Conservation (phyloP, 371 early-diverging fungal genomes). For the Nematocida major region DNA sequence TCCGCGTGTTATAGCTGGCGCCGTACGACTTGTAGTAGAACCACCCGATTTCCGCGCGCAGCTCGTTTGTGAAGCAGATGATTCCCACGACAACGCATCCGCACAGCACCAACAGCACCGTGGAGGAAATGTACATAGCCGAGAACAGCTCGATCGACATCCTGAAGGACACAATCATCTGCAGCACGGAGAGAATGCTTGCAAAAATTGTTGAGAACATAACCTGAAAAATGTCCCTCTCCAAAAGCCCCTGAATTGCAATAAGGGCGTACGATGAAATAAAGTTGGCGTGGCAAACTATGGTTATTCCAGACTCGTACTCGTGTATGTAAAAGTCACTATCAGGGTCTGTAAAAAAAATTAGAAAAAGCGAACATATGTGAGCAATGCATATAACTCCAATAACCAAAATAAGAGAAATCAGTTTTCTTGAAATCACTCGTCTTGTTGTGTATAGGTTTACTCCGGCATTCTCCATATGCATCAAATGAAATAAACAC, state of each 20-base stretch:
- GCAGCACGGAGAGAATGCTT: not conserved
- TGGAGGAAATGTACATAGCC: not conserved
- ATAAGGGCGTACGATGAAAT: not conserved
- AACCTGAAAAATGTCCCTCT: constrained; percentile 23
- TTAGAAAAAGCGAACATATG: not conserved
- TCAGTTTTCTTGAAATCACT: not conserved
- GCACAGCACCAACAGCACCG: not conserved
- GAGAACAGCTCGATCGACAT: not conserved
- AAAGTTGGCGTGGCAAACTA: not conserved
- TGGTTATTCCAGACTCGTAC: not conserved
- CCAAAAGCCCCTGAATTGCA: constrained; percentile 11
- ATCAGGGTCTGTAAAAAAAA: not conserved
- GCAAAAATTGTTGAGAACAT: constrained; percentile 2
- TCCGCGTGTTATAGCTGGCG: not conserved
- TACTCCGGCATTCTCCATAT: too few relatives aligned
- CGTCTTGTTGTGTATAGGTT: not conserved
- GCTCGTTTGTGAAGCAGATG: not conserved
- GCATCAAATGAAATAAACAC: too few relatives aligned
- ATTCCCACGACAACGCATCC: not conserved
- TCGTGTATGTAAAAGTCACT: too few relatives aligned
- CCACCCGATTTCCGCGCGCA: constrained; percentile 20
- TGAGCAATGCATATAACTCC: not conserved
- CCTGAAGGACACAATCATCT: not conserved
- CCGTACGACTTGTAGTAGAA: constrained; percentile 41
- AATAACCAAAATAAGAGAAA: not conserved